Evolutionary conservation across 805 yeast species (phyloP), one percentile per base, ranked within the genome.

Genomic region (Pichia phayaonensis): DNA sequence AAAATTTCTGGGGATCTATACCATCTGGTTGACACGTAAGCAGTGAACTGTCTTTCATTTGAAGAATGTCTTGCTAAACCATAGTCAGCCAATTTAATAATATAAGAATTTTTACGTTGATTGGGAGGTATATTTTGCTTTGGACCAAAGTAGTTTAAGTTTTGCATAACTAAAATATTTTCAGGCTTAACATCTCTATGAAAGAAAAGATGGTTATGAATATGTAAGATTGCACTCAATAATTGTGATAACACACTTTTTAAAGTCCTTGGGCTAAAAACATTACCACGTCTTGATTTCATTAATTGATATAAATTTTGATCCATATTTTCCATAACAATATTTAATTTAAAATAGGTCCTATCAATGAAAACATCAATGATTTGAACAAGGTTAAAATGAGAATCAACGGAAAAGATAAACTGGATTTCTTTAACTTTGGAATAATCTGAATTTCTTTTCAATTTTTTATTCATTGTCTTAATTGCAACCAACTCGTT

Each of bases 121-220:
- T 67, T 65, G 53, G 59, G 42, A 56, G 83, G 83, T 20, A 77
- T 63, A 21, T 51, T 53, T 23, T 63, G 59, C 45, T 60, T 65
- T 12, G 67, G 56, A 2, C 78, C 77, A 63, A 77, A 84, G 59
- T 76, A 84, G 46, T 73, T 73, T 40, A 68, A 65, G 7, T 84
- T 68, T 22, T 83, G 80, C 38, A 82, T 73, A 5, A 90, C 79
- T 57, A 92, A 75, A 24, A 92, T 84, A 66, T 92, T 92, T 61
- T 92, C 97, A 0, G 99, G 98, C 66, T 92, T 92, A 45, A 92
- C 75, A 71, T 92, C 99, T 51, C 99, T 77, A 65, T 92, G 98
- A 61, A 83, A 83, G 61, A 74, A 87, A 12, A 77, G 76, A 58
- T 74, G 70, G 26, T 66, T 63, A 61, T 88, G 99, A 49, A 92